Percentiles rank a stretch among this genome's conserved stretches.
These are phyloP conservation scores for Strobilomyces echinocephalus DNA, from an alignment of 768 basidiomycete genomes.

Conservation along the genomic window DNA sequence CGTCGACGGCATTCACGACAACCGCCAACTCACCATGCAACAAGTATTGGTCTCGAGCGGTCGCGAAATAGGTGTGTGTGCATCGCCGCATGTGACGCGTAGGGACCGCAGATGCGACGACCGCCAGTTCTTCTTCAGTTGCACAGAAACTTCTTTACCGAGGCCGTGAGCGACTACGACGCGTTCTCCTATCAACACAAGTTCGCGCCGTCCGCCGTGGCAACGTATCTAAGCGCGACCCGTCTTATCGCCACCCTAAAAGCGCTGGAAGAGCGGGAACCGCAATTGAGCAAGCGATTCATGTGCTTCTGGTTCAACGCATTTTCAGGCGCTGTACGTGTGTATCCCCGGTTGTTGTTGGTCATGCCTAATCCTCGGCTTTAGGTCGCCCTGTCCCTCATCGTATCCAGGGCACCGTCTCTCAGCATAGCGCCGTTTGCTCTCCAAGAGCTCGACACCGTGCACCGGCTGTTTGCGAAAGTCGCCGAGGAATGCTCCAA, in stretches of 20 bases:
- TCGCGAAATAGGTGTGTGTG: constrained; percentile 53
- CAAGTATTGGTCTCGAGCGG: constrained; percentile 56
- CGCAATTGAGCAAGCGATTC: constrained; percentile 59
- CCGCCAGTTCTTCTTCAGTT: constrained; percentile 57
- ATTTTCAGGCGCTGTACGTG: constrained; percentile 65
- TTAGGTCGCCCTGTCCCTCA: constrained; percentile 60
- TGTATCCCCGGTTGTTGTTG: not conserved
- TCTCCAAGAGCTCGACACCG: constrained; percentile 55
- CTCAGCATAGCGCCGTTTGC: constrained; percentile 55
- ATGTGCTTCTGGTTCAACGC: constrained; percentile 73
- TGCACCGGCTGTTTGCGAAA: constrained; percentile 51
- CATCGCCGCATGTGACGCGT: constrained; percentile 12
- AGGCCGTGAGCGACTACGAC: constrained; percentile 52
- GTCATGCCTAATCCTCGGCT: constrained; percentile 1
- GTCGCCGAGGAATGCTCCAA: constrained; percentile 58
- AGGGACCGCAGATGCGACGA: not conserved
- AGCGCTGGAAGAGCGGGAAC: constrained; percentile 52
- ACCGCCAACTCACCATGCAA: constrained; percentile 60
- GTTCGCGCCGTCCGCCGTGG: constrained; percentile 66
- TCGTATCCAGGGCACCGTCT: constrained; percentile 59
- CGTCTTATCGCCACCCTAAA: constrained; percentile 55
- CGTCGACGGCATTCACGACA: constrained; percentile 32
- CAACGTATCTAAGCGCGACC: constrained; percentile 58
- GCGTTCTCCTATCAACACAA: constrained; percentile 55
- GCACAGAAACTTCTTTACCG: constrained; percentile 64